A percentile compares a stretch with the other conserved stretches of the same genome.
Conservation (phyloP, 345 rosid species). For the Geranium rotundifolium region DNA sequence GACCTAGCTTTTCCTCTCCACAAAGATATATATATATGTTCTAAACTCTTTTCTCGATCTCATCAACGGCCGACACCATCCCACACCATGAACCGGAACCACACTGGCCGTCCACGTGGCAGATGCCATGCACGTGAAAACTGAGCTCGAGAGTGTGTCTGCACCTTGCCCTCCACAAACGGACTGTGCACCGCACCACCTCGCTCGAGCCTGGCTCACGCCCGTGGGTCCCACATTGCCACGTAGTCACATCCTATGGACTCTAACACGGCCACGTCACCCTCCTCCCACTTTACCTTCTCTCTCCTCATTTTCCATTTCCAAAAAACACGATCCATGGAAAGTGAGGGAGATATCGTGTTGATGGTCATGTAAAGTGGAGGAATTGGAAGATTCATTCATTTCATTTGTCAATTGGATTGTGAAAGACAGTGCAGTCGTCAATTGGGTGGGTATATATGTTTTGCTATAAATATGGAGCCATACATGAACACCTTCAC, state of each 20-base stretch:
- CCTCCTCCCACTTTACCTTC: background rate
- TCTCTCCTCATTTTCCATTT: too few species aligned
- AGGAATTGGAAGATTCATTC: background rate
- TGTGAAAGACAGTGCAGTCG: background rate
- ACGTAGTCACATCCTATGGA: background rate
- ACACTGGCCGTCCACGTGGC: background rate
- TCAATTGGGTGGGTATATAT: too few species aligned
- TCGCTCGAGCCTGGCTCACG: background rate
- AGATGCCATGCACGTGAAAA: background rate
- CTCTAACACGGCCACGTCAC: background rate
- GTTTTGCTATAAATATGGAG: background rate
- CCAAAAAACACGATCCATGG: background rate
- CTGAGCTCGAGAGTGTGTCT: background rate
- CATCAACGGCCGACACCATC: too few species aligned
- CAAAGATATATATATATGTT: too few species aligned
- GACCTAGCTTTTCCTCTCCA: too few species aligned
- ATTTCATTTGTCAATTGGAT: too few species aligned
- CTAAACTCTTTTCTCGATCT: too few species aligned
- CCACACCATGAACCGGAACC: background rate
- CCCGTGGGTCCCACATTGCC: background rate
- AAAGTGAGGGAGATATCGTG: too few species aligned
- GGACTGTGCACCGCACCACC: background rate
- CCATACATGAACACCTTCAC: background rate
- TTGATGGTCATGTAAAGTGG: background rate
- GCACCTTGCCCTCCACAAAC: background rate